phyloP scores from a whole-genome alignment of 306 rosid species.

The Boehmeria nivea region DNA sequence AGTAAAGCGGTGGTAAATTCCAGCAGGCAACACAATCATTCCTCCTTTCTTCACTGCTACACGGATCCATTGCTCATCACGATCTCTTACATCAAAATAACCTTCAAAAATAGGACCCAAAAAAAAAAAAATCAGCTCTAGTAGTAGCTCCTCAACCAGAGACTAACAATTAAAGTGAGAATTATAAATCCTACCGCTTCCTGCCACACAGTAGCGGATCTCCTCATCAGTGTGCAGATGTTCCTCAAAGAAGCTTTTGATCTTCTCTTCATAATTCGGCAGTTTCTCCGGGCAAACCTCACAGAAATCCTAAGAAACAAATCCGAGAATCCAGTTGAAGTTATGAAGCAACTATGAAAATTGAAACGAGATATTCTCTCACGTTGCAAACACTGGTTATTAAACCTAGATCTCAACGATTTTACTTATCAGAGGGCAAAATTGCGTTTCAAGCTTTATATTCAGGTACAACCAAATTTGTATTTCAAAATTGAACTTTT shows the following conservation, averaged over 20 bases:
- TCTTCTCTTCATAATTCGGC: conserved; percentile 93
- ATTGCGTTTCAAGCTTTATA: background rate
- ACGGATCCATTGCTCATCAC: conserved; percentile 82
- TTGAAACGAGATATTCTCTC: background rate
- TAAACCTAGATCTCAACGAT: background rate
- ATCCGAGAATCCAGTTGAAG: background rate
- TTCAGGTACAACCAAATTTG: background rate
- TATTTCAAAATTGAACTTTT: background rate
- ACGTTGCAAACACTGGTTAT: background rate
- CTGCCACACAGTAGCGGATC: conserved; percentile 81
- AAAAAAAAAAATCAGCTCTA: conserved; percentile 16
- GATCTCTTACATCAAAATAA: conserved; percentile 92
- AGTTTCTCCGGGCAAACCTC: conserved; percentile 90
- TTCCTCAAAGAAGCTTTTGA: conserved; percentile 80
- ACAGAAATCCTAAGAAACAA: conserved; percentile 64
- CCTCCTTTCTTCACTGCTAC: conserved; percentile 93
- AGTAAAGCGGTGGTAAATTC: conserved; percentile 96
- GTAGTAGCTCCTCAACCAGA: background rate
- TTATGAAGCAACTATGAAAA: background rate
- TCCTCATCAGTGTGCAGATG: conserved; percentile 98
- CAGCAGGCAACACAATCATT: conserved; percentile 94
- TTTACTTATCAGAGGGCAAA: background rate
- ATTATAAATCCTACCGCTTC: conserved; percentile 62
- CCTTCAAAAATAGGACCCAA: conserved; percentile 60
- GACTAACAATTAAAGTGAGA: conserved; percentile 12